Percentiles rank a stretch among this genome's conserved stretches.
Conservation (phyloP, 148 eudicot species). For the Cornus florida region DNA sequence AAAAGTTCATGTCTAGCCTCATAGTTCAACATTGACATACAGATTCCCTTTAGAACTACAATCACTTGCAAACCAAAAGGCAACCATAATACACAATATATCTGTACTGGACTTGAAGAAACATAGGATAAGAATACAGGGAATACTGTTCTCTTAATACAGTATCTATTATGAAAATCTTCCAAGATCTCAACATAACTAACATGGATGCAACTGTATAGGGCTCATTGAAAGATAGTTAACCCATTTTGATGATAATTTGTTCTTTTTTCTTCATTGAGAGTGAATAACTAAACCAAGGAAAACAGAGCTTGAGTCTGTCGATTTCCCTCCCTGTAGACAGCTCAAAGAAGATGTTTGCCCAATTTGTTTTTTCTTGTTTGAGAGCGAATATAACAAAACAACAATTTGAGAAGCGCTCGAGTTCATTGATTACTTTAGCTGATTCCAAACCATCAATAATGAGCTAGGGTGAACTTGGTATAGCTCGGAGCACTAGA, state of each 20-base stretch:
- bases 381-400: background rate
- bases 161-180: no score
- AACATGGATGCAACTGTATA: background rate
- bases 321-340: background rate
- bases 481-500: background rate
- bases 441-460: background rate
- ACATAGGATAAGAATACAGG: no score
- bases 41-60: background rate
- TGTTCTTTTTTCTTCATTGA: background rate
- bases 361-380: background rate
- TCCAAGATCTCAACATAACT: background rate
- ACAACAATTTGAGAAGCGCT: background rate
- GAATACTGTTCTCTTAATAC: no score
- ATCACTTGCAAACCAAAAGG: no score
- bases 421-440: background rate
- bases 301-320: background rate
- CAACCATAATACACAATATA: no score
- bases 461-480: background rate
- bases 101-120: no score
- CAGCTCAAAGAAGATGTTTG: background rate
- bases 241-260: background rate
- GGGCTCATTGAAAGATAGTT: background rate
- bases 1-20: background rate
- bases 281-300: background rate
- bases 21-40: background rate